Base-by-base conservation (phyloP, 192 early-diverging fungal genomes). In the Cetraspora pellucida region DNA sequence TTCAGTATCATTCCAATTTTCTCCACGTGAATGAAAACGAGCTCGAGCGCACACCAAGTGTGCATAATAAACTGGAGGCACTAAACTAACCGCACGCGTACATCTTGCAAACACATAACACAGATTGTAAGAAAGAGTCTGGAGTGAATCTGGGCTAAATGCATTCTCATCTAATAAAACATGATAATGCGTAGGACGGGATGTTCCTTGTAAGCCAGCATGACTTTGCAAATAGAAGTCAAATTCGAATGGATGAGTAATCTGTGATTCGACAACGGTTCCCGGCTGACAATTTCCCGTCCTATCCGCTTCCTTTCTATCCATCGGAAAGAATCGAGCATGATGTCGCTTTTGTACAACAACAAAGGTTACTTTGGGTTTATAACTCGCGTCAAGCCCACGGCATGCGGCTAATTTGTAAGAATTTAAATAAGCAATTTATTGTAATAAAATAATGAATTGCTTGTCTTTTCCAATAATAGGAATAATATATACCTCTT, bases 211-310 rank as follows among this genome's bases (percentile, higher is more conserved):
- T 27, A 97, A 87, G 50, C 96, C 96, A 2, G 92, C 91, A 71
- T 98, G 97, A n/a, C 94, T 91, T 74, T 92, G 93, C 23, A 98
- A 82, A 70, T 93, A 93, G 74, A 97, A 97, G 77, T 97, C 92
- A 78, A 90, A 92, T 58, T 93, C 88, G 46, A 81, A 80, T 7
- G 94, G 94, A 81, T 95, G 91, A 3, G 85, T 86, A 68, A 95
- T 81, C 0, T 73, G 78, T 45, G 82, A 84, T 65, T 93, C 92
- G n/a, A 95, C 80, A 1, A 95, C 88, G 3, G 92, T 94, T 37
- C 94, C 94, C 3, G 94, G 89, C 17, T 84, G 64, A 59, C 89
- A 89, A 84, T 97, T 97, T 44, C 92, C 94, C 13, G 87, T 88
- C 46, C 85, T 80, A 75, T 95, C 94, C 47, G 83, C 87, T 23